phyloP scores from a whole-genome alignment of 352 stramenopile genomes.

The Achlya hypogyna region DNA sequence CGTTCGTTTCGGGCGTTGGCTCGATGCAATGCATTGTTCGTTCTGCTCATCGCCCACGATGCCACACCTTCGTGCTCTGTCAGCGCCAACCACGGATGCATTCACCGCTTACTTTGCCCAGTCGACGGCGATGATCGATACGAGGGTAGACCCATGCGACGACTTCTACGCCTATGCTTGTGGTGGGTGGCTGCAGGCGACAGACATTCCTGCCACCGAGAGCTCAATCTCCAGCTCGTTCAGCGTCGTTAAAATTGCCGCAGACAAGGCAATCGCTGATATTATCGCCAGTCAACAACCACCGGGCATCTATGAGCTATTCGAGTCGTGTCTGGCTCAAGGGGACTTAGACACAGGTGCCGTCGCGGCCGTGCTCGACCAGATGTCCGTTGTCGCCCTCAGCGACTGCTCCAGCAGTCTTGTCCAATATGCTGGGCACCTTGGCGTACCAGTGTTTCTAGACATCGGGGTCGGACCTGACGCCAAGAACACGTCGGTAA shows the following conservation, averaged over 20 bases:
- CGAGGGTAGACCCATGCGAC: slow-evolving; percentile 44
- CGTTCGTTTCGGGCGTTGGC: background rate
- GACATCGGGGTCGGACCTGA: slow-evolving; percentile 35
- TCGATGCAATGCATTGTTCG: background rate
- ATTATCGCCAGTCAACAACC: too few species aligned
- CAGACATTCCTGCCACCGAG: slow-evolving; percentile 38
- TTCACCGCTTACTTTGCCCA: slow-evolving; percentile 32
- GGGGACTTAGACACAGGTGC: too few species aligned
- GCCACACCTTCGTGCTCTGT: background rate
- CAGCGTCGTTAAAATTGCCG: slow-evolving; percentile 37
- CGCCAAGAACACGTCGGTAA: slow-evolving; percentile 32
- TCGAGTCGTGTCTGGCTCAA: too few species aligned
- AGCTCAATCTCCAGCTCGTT: slow-evolving; percentile 46
- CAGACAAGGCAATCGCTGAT: slow-evolving; percentile 43
- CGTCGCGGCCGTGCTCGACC: too few species aligned
- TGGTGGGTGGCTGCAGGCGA: slow-evolving; percentile 44
- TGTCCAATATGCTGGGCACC: slow-evolving; percentile 32
- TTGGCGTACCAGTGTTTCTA: slow-evolving; percentile 43
- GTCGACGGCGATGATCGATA: slow-evolving; percentile 44
- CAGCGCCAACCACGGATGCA: background rate
- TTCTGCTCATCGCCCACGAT: background rate
- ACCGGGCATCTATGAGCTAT: too few species aligned
- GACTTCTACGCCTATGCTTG: slow-evolving; percentile 79
- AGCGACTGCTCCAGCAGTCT: too few species aligned
- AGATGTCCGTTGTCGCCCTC: too few species aligned